Conservation (phyloP, 2,329 filamentous ascomycete genomes). For the Raffaelea albimanens region DNA sequence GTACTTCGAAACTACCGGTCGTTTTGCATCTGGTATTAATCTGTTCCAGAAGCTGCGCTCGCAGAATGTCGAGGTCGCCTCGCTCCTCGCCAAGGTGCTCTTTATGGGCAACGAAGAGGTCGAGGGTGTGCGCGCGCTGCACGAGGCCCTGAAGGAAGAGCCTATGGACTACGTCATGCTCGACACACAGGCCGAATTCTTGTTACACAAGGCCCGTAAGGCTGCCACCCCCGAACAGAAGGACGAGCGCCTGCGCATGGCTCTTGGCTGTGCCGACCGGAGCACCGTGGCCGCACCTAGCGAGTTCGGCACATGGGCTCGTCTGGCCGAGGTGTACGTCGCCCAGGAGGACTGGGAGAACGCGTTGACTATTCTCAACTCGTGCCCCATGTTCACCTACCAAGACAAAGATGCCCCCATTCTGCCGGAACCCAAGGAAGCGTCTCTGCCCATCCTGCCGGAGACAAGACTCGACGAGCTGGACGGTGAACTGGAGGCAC, state of each 20-base stretch:
- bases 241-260: conserved; percentile 68
- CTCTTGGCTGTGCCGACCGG: conserved; percentile 85
- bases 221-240: conserved; percentile 44
- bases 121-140: conserved; percentile 79
- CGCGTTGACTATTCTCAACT: conserved; percentile 89
- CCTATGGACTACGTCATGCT: conserved; percentile 98
- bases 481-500: conserved; percentile 76
- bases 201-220: conserved; percentile 68
- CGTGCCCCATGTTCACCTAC: conserved; percentile 99
- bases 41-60: conserved; percentile 91
- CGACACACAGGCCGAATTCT: conserved; percentile 87
- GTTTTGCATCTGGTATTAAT: conserved; percentile 92
- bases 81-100: conserved; percentile 79
- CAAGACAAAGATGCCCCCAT: conserved; percentile 94
- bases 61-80: conserved; percentile 88
- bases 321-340: conserved; percentile 88
- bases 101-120: conserved; percentile 96
- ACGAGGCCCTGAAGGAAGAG: conserved; percentile 79
- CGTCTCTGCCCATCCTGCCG: conserved; percentile 75
- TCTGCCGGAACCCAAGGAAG: conserved; percentile 85
- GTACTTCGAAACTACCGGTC: conserved; percentile 91
- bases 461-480: conserved; percentile 94
- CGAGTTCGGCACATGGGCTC: conserved; percentile 95
- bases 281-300: conserved; percentile 92
- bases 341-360: conserved; percentile 94